These are phyloP conservation scores for Purpureocillium lavendulum DNA, from an alignment of 2,329 filamentous ascomycete species.

Conservation along the genomic window DNA sequence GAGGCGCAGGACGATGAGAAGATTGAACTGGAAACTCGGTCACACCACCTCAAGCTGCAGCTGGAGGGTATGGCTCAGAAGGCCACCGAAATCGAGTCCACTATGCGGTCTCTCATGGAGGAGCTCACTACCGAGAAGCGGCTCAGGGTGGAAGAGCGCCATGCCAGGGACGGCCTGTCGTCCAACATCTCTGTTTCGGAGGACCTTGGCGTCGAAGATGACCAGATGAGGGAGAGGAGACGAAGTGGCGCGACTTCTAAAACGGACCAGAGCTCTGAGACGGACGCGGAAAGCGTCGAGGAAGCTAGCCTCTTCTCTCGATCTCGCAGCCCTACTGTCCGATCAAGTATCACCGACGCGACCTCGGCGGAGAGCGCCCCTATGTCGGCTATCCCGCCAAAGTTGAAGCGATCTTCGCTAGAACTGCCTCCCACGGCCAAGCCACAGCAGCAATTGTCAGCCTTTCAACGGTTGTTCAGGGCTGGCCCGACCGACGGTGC, in stretches of 20 bases:
- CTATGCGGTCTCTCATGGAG: slow-evolving; percentile 39
- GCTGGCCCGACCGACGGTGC: slow-evolving; percentile 29
- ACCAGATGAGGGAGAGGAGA: slow-evolving; percentile 34
- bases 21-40: slow-evolving; percentile 45
- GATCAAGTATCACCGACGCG: slow-evolving; percentile 26
- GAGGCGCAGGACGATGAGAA: slow-evolving; percentile 45
- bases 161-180: slow-evolving; percentile 12
- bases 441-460: slow-evolving; percentile 19
- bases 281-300: slow-evolving; percentile 43
- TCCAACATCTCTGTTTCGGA: slow-evolving; percentile 38
- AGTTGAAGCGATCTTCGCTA: slow-evolving; percentile 15
- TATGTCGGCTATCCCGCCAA: slow-evolving; percentile 5
- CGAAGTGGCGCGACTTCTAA: slow-evolving; percentile 35
- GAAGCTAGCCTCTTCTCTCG: slow-evolving; percentile 52
- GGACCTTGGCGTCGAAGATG: slow-evolving; percentile 46
- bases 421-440: slow-evolving; percentile 17
- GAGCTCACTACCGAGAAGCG: slow-evolving; percentile 44
- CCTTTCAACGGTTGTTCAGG: slow-evolving; percentile 34
- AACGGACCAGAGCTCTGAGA: slow-evolving; percentile 34
- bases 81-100: slow-evolving; percentile 43
- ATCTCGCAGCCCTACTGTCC: slow-evolving; percentile 47
- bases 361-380: slow-evolving; percentile 10
- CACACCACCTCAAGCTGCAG: slow-evolving; percentile 47
- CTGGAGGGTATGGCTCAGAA: slow-evolving; percentile 50
- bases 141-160: slow-evolving; percentile 29